These are phyloP conservation scores for Ogataea sp. DNA, from an alignment of 805 yeast species.

Conservation along the genomic window DNA sequence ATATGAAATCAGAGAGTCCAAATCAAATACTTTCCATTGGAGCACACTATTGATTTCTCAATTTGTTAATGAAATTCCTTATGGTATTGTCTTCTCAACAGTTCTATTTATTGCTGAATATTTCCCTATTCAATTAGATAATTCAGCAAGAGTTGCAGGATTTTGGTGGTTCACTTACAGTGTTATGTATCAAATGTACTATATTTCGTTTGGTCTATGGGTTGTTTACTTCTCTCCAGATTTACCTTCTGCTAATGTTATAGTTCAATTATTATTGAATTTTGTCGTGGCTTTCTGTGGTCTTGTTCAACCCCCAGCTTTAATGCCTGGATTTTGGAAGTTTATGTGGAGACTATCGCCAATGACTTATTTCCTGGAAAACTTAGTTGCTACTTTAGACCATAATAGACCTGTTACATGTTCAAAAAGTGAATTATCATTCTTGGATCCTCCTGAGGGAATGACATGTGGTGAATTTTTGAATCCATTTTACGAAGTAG, in stretches of 20 bases:
- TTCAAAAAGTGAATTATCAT: constrained; percentile 36
- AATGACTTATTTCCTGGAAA: constrained; percentile 59
- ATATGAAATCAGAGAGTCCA: constrained; percentile 62
- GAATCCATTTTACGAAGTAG: constrained; percentile 24
- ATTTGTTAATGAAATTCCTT: constrained; percentile 53
- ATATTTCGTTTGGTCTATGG: constrained; percentile 46
- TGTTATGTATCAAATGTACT: constrained; percentile 36
- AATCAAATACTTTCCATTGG: constrained; percentile 73
- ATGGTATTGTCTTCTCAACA: constrained; percentile 40
- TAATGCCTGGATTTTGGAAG: constrained; percentile 78
- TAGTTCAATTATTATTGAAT: constrained; percentile 47
- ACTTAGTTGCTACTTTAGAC: constrained; percentile 37
- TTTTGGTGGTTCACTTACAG: constrained; percentile 30
- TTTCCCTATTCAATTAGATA: constrained; percentile 27
- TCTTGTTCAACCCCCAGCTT: constrained; percentile 46
- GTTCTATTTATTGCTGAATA: constrained; percentile 35
- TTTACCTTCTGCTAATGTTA: constrained; percentile 57
- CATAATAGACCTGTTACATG: constrained; percentile 49
- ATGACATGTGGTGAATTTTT: constrained; percentile 57
- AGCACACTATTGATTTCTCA: constrained; percentile 46
- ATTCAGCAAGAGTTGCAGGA: constrained; percentile 36
- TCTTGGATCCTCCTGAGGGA: constrained; percentile 48
- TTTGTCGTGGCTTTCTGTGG: constrained; percentile 62
- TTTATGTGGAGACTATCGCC: constrained; percentile 76
- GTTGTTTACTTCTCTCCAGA: constrained; percentile 53